Percentiles rank a stretch among this genome's conserved stretches.
These are phyloP conservation scores for carrot (Daucus carota) DNA, from an alignment of 129 eudicot species.

Conservation along the genomic window DNA sequence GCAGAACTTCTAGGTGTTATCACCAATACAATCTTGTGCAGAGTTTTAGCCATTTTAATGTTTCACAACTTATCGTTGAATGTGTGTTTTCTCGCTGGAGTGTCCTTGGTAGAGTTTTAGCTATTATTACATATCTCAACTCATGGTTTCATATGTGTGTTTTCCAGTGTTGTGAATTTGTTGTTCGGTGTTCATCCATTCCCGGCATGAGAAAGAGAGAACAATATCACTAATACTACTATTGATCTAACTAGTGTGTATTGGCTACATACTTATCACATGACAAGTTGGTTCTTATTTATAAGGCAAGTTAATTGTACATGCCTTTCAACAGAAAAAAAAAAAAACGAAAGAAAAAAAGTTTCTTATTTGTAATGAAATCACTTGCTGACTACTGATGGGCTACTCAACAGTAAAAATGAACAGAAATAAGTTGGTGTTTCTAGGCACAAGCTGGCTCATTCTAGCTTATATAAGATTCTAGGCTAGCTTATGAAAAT, in stretches of 20 bases:
- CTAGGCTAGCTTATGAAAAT: too few relatives aligned
- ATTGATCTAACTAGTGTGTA: neutral
- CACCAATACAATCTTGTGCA: neutral
- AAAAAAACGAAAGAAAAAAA: too few relatives aligned
- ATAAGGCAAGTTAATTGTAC: too few relatives aligned
- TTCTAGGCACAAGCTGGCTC: too few relatives aligned
- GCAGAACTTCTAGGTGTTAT: neutral
- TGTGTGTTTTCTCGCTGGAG: neutral
- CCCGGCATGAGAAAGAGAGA: neutral
- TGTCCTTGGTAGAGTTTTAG: neutral
- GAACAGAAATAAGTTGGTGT: too few relatives aligned
- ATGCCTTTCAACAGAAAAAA: too few relatives aligned
- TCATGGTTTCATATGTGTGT: neutral
- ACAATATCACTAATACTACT: neutral
- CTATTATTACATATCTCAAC: neutral
- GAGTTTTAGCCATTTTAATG: neutral
- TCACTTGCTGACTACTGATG: too few relatives aligned
- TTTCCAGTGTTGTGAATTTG: neutral
- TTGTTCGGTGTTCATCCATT: neutral
- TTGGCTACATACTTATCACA: too few relatives aligned
- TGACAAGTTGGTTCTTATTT: too few relatives aligned
- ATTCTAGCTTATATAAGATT: too few relatives aligned
- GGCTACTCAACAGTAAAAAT: too few relatives aligned
- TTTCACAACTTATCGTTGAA: neutral
- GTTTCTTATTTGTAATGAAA: too few relatives aligned